Conservation (phyloP, 108 stramenopile species). For the Cylindrotheca fusiformis region DNA sequence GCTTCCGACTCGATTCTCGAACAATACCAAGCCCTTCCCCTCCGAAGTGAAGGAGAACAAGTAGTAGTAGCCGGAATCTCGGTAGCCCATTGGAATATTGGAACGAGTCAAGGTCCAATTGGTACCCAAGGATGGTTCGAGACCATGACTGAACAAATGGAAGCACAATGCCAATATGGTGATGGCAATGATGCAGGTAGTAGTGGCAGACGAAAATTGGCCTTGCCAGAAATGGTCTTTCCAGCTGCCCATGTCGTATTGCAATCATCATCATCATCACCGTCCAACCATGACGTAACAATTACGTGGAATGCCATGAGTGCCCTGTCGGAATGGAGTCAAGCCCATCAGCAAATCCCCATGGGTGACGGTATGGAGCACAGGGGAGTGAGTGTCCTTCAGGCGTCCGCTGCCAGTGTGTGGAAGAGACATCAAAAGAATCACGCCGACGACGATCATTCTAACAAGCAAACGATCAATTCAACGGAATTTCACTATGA, state of each 20-base stretch:
- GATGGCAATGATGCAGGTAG: not conserved
- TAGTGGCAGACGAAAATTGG: not conserved
- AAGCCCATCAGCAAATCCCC: constrained; percentile 56
- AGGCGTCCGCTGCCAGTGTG: constrained; percentile 52
- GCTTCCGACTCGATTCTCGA: not conserved
- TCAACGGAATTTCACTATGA: constrained; percentile 66
- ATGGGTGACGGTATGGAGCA: not conserved
- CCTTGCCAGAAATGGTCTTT: constrained; percentile 78
- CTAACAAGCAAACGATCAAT: not conserved
- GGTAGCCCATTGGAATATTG: constrained; percentile 35
- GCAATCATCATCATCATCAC: constrained; percentile 6
- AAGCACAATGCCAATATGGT: constrained; percentile 25
- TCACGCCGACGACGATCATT: not conserved
- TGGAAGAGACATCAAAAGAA: constrained; percentile 40
- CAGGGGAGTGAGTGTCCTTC: constrained; percentile 59
- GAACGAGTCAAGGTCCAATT: constrained; percentile 44
- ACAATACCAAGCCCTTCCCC: not conserved
- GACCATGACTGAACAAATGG: constrained; percentile 13
- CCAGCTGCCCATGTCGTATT: constrained; percentile 50
- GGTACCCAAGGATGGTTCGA: constrained; percentile 39
- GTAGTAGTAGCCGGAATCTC: constrained; percentile 30
- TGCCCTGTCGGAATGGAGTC: constrained; percentile 68
- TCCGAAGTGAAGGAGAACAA: not conserved
- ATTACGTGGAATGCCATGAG: constrained; percentile 47
- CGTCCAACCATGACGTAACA: not conserved